Evolutionary conservation across 495 filamentous ascomycete genomes (phyloP), one percentile per base, ranked within the genome.

Genomic region (Penicillium salamii): DNA sequence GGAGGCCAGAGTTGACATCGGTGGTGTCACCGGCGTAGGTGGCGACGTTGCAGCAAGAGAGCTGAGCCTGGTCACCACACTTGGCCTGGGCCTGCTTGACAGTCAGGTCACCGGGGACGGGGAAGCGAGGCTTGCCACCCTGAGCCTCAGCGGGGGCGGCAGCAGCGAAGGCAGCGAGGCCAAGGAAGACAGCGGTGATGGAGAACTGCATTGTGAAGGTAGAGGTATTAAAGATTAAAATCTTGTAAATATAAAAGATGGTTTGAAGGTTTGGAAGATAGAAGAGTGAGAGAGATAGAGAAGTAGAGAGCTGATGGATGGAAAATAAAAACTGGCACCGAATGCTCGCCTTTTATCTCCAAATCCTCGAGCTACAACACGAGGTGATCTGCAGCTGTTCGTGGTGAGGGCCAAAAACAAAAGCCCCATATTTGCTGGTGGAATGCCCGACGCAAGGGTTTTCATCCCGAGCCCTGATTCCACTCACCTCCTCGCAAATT

Each of bases 31-130:
- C 71, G n/a, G 67, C 66, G 58, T 74, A 71, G 50, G 40, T 60
- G 44, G 67, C 63, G 49, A 76, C 68, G 58, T 77, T 76, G 36
- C 71, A 74, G 67, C 76, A 77, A 50, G 70, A 67, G 38, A 79
- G 69, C 58, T 74, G 61, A 53, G 76, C 71, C 63, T 77, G 62
- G 55, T 68, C 55, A 58, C 76, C 76, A 47, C 76, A 79, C 59
- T 72, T 75, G 58, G 67, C 62, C 46, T 70, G 66, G 17, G 68
- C 76, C 62, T 78, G 61, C 59, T 71, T 55, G 59, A 77, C 62
- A 42, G 76, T 78, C 43, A 76, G 58, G 57, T 59, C 45, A 52
- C 69, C 63, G 33, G 68, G 70, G 28, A 69, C 67, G 48, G 65
- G 59, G 63, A 65, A 70, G 55, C 48, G 50, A 11, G 34, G 54